A percentile compares a stretch with the other conserved stretches of the same genome.
Evolutionary conservation across 768 basidiomycete species (phyloP).

Genomic region (Boletus rubescentipes): DNA sequence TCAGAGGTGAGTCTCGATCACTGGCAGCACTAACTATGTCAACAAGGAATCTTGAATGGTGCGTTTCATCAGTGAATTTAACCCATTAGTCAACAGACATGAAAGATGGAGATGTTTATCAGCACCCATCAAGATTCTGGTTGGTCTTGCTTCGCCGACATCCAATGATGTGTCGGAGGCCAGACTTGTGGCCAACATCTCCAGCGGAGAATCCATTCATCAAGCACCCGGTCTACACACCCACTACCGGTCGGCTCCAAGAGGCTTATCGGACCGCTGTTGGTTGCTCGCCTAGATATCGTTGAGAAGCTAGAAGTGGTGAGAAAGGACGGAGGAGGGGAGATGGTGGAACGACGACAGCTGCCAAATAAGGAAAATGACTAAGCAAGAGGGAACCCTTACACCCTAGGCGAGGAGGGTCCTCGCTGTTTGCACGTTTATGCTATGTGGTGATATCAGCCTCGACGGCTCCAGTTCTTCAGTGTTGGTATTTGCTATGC

Average conservation of each 20-base stretch:
- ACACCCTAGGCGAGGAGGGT: slow-evolving; percentile 8
- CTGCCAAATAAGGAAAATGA: slow-evolving; percentile 23
- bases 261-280: slow-evolving; percentile 32
- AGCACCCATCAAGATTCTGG: slow-evolving; percentile 39
- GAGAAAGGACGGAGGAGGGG: neutral
- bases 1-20: slow-evolving; percentile 31
- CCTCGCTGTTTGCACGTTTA: slow-evolving; percentile 32
- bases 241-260: slow-evolving; percentile 19
- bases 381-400: slow-evolving; percentile 27
- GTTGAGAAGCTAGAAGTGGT: neutral
- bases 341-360: slow-evolving; percentile 12
- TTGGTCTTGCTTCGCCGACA: slow-evolving; percentile 34
- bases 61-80: neutral
- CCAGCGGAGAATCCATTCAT: slow-evolving; percentile 46
- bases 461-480: slow-evolving; percentile 22
- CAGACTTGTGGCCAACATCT: slow-evolving; percentile 37
- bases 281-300: slow-evolving; percentile 34
- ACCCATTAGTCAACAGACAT: neutral
- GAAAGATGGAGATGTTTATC: slow-evolving; percentile 32
- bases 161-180: slow-evolving; percentile 11
- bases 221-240: neutral
- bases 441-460: slow-evolving; percentile 35
- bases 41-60: slow-evolving; percentile 7
- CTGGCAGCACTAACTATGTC: neutral
- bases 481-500: slow-evolving; percentile 38